Evolutionary conservation across 495 filamentous ascomycete genomes (phyloP).

Genomic region (Trichoderma erinaceum): DNA sequence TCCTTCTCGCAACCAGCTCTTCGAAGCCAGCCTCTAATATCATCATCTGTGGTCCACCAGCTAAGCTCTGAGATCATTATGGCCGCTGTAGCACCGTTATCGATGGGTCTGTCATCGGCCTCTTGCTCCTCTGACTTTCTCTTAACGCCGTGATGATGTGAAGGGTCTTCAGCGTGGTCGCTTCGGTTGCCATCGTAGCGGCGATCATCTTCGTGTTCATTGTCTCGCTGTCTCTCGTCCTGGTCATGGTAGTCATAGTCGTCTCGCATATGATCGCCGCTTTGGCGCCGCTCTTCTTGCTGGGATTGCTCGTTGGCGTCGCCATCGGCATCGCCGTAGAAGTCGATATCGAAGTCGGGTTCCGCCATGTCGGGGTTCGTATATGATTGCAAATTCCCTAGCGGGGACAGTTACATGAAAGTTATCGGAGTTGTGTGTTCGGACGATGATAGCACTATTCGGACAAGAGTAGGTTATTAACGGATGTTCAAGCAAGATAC

Average conservation of each 20-base stretch:
- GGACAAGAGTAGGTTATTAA: neutral
- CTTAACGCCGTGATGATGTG: conserved; percentile 62
- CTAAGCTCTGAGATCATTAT: conserved; percentile 80
- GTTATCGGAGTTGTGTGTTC: neutral
- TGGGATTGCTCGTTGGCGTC: conserved; percentile 35
- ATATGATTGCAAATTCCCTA: neutral
- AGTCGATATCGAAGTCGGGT: conserved; percentile 97
- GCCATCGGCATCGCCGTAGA: conserved; percentile 76
- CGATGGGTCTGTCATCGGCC: conserved; percentile 62
- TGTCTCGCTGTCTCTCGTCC: conserved; percentile 35
- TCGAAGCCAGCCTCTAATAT: conserved; percentile 82
- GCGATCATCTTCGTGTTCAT: conserved; percentile 33
- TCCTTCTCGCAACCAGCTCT: conserved; percentile 71
- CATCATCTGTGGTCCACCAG: conserved; percentile 97
- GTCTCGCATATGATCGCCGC: conserved; percentile 35
- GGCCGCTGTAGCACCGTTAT: conserved; percentile 76
- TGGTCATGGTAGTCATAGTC: conserved; percentile 7
- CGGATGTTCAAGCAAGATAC: neutral
- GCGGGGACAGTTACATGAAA: neutral
- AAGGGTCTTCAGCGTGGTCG: conserved; percentile 31
- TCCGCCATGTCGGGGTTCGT: conserved; percentile 45
- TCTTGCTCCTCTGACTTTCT: conserved; percentile 59
- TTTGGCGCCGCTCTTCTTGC: conserved; percentile 27
- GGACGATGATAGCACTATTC: neutral
- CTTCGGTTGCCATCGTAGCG: conserved; percentile 35